Percentiles rank a stretch among this genome's conserved stretches.
These are phyloP conservation scores for Penicillium bovifimosum DNA, from an alignment of 495 filamentous ascomycete species.

Conservation along the genomic window DNA sequence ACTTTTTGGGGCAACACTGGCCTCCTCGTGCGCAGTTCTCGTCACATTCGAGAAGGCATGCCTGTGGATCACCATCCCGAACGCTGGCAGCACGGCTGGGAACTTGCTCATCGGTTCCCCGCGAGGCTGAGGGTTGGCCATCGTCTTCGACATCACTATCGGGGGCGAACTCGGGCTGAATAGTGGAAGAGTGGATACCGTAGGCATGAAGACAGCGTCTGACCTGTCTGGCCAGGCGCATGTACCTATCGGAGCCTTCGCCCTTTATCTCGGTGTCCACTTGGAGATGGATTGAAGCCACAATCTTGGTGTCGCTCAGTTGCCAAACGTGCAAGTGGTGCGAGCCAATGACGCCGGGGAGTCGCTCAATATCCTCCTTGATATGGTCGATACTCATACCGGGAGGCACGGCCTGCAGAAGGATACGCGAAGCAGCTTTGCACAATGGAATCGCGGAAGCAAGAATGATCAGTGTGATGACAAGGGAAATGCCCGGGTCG, in stretches of 20 bases:
- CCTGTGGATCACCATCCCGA: slow-evolving; percentile 46
- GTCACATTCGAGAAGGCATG: slow-evolving; percentile 80
- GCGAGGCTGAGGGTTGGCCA: slow-evolving; percentile 23
- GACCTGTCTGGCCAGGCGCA: slow-evolving; percentile 76
- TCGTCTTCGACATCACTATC: slow-evolving; percentile 51
- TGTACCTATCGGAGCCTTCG: slow-evolving; percentile 72
- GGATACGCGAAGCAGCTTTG: slow-evolving; percentile 85
- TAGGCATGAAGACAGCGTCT: slow-evolving; percentile 86
- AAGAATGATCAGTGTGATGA: slow-evolving; percentile 95
- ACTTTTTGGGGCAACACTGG: slow-evolving; percentile 62
- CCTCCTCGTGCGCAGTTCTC: slow-evolving; percentile 67
- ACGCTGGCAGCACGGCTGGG: slow-evolving; percentile 47
- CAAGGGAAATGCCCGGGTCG: slow-evolving; percentile 88
- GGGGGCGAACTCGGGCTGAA: slow-evolving; percentile 89
- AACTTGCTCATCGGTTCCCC: slow-evolving; percentile 23
- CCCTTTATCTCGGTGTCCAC: slow-evolving; percentile 70
- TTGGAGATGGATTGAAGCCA: slow-evolving; percentile 88
- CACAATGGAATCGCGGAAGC: slow-evolving; percentile 86
- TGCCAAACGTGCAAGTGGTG: slow-evolving; percentile 99
- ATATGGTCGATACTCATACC: slow-evolving; percentile 85
- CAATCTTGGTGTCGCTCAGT: slow-evolving; percentile 84
- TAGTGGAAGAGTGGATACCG: slow-evolving; percentile 96
- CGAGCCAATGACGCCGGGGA: slow-evolving; percentile 79
- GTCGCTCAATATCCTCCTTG: slow-evolving; percentile 78
- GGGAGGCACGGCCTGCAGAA: slow-evolving; percentile 87